These are phyloP conservation scores for Chaetoscypha palmicola DNA, from an alignment of 2,329 filamentous ascomycete genomes.

Conservation along the genomic window DNA sequence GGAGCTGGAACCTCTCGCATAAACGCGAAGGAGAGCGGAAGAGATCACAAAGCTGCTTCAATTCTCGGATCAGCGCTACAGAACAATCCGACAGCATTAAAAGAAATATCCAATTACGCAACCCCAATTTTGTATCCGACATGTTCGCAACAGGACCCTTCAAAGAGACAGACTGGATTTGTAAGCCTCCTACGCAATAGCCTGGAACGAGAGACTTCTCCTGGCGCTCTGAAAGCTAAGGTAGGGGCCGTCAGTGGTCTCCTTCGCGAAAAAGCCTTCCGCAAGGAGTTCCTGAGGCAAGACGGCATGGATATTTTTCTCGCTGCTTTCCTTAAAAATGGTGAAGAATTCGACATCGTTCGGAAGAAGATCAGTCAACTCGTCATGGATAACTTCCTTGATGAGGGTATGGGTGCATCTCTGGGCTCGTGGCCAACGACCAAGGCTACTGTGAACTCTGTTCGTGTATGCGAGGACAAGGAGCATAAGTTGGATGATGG, in stretches of 20 bases:
- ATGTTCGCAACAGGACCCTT: conserved; percentile 15
- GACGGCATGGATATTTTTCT: conserved; percentile 49
- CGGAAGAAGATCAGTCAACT: conserved; percentile 51
- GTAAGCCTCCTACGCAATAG: conserved; percentile 22
- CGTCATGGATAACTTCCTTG: conserved; percentile 59
- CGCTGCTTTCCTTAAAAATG: conserved; percentile 42
- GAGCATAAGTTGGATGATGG: conserved; percentile 38
- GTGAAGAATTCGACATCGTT: conserved; percentile 42
- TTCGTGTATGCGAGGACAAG: conserved; percentile 33
- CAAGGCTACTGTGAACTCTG: conserved; percentile 31
- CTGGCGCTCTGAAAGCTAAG: conserved; percentile 29
- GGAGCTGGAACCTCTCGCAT: conserved; percentile 20
- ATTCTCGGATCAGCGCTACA: conserved; percentile 52
- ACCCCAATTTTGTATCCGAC: conserved; percentile 24
- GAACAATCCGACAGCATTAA: conserved; percentile 58
- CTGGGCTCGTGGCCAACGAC: conserved; percentile 48
- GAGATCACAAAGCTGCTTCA: conserved; percentile 42
- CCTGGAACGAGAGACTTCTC: conserved; percentile 22
- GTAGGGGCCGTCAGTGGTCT: conserved; percentile 49
- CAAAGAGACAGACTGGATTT: conserved; percentile 13
- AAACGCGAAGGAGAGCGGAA: conserved; percentile 15
- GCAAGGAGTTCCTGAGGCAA: conserved; percentile 47
- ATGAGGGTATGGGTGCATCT: conserved; percentile 54
- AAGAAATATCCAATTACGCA: conserved; percentile 45
- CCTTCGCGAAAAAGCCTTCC: conserved; percentile 46